These are phyloP conservation scores for Nowakowskiella sp. DNA, from an alignment of 192 early-diverging fungal genomes.

Conservation along the genomic window DNA sequence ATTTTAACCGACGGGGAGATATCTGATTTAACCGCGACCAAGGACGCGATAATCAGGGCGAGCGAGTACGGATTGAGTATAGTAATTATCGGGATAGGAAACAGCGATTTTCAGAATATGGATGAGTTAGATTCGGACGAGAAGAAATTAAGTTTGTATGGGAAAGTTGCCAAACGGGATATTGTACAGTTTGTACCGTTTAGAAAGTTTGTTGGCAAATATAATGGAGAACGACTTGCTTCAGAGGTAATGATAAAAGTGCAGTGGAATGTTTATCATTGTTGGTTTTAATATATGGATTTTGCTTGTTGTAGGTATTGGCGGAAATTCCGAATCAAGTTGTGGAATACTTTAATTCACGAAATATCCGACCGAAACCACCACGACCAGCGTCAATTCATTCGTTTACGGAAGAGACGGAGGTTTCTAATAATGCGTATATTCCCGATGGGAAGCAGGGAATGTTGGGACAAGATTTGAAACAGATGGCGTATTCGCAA, in stretches of 20 bases:
- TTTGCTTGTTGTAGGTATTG: conserved; percentile 15
- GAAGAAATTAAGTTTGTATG: no score
- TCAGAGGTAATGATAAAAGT: conserved; percentile 15
- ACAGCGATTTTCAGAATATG: conserved; percentile 45
- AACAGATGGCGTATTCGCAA: no score
- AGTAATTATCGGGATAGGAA: conserved; percentile 49
- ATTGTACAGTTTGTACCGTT: conserved; percentile 55
- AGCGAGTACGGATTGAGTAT: conserved; percentile 37
- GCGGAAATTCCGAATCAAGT: conserved; percentile 51
- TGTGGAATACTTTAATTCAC: conserved; percentile 32
- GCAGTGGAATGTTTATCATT: neutral
- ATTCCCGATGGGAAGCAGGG: no score
- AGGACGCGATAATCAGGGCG: conserved; percentile 34
- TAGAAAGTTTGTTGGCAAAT: conserved; percentile 17
- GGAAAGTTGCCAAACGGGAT: conserved; percentile 29
- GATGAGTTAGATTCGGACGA: conserved; percentile 41
- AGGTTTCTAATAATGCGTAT: no score
- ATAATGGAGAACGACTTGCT: conserved; percentile 18
- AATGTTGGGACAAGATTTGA: no score
- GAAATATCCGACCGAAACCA: conserved; percentile 32
- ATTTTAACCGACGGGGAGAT: no score
- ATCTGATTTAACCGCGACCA: conserved; percentile 32
- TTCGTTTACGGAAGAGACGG: no score
- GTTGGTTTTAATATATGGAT: neutral
- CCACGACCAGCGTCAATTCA: conserved; percentile 9